phyloP scores from a whole-genome alignment of 2,329 filamentous ascomycete species.

The Colletotrichum australisinense region DNA sequence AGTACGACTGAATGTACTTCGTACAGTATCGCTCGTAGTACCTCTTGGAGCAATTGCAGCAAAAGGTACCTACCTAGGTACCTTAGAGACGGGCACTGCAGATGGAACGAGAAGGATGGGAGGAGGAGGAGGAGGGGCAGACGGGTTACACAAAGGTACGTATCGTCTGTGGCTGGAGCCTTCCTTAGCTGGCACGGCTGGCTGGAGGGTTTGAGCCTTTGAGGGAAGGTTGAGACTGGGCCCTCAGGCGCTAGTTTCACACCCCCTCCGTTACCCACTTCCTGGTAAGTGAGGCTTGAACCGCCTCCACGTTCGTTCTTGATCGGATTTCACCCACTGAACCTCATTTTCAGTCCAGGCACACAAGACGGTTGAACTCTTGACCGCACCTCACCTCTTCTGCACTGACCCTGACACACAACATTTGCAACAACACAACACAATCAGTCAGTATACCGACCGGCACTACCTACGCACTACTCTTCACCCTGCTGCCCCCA shows the following conservation, averaged over 20 bases:
- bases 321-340: conserved; percentile 22
- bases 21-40: too few species aligned
- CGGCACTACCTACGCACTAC: too few species aligned
- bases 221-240: not conserved
- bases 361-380: conserved; percentile 18
- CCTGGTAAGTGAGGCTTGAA: conserved; percentile 30
- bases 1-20: not conserved
- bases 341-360: conserved; percentile 4
- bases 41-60: too few species aligned
- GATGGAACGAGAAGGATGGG: not conserved
- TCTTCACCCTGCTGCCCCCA: not conserved
- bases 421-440: too few species aligned
- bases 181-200: not conserved
- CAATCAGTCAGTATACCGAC: too few species aligned
- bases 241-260: not conserved
- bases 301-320: conserved; percentile 15
- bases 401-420: too few species aligned
- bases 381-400: conserved; percentile 23
- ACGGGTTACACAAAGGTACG: not conserved
- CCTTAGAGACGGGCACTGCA: not conserved
- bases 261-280: conserved; percentile 33
- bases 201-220: conserved; percentile 3
- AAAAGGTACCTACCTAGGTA: not conserved
- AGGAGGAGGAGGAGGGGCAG: too few species aligned
- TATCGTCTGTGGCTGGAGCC: conserved; percentile 25